Conservation (phyloP, 345 rosid genomes). For the Gossypium raimondii region DNA sequence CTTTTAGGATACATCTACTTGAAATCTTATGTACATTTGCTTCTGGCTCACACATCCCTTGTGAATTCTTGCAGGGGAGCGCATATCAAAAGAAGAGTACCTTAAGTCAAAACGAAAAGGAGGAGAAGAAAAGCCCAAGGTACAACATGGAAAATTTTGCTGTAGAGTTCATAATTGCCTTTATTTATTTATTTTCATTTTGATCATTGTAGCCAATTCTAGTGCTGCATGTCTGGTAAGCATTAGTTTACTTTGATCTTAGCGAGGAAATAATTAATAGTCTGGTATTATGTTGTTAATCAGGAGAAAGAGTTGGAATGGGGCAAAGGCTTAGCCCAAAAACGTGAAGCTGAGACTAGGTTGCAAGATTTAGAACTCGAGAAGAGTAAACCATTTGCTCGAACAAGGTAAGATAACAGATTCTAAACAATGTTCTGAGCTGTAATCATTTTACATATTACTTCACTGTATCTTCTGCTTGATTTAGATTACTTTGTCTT, state of each 20-base stretch:
- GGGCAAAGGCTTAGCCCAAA: constrained; percentile 99
- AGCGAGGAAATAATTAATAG: not conserved
- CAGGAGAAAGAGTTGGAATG: constrained; percentile 87
- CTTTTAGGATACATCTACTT: constrained; percentile 9
- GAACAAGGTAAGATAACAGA: constrained; percentile 53
- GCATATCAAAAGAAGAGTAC: constrained; percentile 69
- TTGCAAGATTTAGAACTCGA: constrained; percentile 68
- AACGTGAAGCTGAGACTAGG: constrained; percentile 78
- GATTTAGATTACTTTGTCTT: not conserved
- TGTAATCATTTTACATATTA: not conserved
- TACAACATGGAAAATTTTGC: constrained; percentile 20
- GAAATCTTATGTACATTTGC: constrained; percentile 6
- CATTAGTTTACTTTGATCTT: not conserved
- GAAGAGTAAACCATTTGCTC: constrained; percentile 88
- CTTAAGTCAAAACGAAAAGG: constrained; percentile 46
- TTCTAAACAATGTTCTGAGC: not conserved
- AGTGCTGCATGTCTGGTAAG: not conserved
- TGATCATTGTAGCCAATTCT: not conserved
- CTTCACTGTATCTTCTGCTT: not conserved
- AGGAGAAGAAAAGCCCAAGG: constrained; percentile 75
- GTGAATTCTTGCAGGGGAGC: constrained; percentile 43
- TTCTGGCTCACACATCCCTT: constrained; percentile 9
- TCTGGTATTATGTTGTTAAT: constrained; percentile 5
- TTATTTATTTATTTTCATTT: not conserved
- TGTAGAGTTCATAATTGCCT: not conserved